These are phyloP conservation scores for Penicillium sp. DNA, from an alignment of 2,329 filamentous ascomycete genomes.

Conservation along the genomic window DNA sequence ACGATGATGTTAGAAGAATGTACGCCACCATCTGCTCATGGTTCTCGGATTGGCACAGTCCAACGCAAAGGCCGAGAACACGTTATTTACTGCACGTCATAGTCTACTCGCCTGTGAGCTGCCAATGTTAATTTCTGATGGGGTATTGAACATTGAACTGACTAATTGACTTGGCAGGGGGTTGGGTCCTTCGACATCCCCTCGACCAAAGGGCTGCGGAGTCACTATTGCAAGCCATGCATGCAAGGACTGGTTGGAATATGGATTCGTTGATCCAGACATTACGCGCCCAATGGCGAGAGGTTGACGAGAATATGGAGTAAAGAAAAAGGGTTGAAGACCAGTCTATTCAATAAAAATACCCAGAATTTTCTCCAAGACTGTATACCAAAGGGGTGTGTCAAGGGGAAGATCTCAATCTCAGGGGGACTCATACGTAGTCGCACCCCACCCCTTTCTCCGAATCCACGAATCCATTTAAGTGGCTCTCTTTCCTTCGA, in stretches of 20 bases:
- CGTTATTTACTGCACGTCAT: conserved; percentile 26
- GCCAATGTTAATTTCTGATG: neutral
- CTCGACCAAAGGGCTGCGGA: conserved; percentile 26
- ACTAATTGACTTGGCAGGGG: conserved; percentile 15
- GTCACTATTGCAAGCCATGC: conserved; percentile 17
- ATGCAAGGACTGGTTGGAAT: conserved; percentile 26
- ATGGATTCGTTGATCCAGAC: conserved; percentile 21
- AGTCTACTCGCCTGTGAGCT: conserved; percentile 25
- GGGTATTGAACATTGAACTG: neutral
- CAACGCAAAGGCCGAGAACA: conserved; percentile 25
- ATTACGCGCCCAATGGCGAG: conserved; percentile 23
- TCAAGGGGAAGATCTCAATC: conserved; percentile 2
- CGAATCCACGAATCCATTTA: neutral
- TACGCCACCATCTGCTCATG: conserved; percentile 21
- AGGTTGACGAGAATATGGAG: conserved; percentile 9
- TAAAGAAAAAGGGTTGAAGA: neutral
- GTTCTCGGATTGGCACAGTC: conserved; percentile 25
- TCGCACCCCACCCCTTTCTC: neutral
- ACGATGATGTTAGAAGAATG: conserved; percentile 14
- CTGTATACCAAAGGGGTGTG: neutral
- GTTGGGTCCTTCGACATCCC: conserved; percentile 23
- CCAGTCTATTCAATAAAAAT: neutral
- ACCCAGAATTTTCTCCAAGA: neutral
- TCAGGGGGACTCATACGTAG: conserved; percentile 1
- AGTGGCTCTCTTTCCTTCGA: neutral